These are phyloP conservation scores for Onygenales sp. DNA, from an alignment of 2,329 filamentous ascomycete genomes.

Conservation along the genomic window DNA sequence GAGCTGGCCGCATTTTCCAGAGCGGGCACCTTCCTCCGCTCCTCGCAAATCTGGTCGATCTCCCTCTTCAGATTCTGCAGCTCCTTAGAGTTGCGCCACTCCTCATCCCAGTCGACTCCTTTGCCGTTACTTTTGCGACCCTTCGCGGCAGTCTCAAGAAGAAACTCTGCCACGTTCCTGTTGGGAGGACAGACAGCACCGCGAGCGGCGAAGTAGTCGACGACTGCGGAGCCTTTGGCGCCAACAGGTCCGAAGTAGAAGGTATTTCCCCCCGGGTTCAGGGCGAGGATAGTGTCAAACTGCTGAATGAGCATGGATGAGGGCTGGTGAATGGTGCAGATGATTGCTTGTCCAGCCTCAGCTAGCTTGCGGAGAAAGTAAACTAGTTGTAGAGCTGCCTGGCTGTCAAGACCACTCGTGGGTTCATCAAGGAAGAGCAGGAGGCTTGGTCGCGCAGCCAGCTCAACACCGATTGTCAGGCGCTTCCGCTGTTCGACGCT, in stretches of 20 bases:
- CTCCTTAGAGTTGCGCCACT: slow-evolving; percentile 60
- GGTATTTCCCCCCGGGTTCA: slow-evolving; percentile 59
- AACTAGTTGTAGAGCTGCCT: slow-evolving; percentile 59
- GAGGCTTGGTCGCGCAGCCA: slow-evolving; percentile 59
- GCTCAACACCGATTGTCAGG: slow-evolving; percentile 63
- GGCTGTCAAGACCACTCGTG: slow-evolving; percentile 60
- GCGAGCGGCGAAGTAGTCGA: slow-evolving; percentile 57
- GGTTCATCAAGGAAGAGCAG: slow-evolving; percentile 65
- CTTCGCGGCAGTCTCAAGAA: slow-evolving; percentile 56
- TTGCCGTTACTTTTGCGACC: slow-evolving; percentile 45
- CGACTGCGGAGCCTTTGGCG: slow-evolving; percentile 53
- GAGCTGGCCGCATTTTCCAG: slow-evolving; percentile 34
- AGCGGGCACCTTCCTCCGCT: slow-evolving; percentile 42
- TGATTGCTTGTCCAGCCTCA: slow-evolving; percentile 57
- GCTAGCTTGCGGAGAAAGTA: slow-evolving; percentile 60
- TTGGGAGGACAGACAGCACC: slow-evolving; percentile 57
- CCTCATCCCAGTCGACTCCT: slow-evolving; percentile 61
- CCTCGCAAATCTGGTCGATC: slow-evolving; percentile 54
- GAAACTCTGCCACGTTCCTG: slow-evolving; percentile 59
- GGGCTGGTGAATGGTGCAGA: slow-evolving; percentile 67
- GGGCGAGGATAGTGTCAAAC: slow-evolving; percentile 63
- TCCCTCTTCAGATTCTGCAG: slow-evolving; percentile 51
- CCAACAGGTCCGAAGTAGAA: slow-evolving; percentile 68
- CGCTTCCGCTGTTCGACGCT: slow-evolving; percentile 63
- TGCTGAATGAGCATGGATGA: slow-evolving; percentile 60